These are phyloP conservation scores for Chytridium lagenaria DNA, from an alignment of 371 early-diverging fungal species.

Conservation along the genomic window DNA sequence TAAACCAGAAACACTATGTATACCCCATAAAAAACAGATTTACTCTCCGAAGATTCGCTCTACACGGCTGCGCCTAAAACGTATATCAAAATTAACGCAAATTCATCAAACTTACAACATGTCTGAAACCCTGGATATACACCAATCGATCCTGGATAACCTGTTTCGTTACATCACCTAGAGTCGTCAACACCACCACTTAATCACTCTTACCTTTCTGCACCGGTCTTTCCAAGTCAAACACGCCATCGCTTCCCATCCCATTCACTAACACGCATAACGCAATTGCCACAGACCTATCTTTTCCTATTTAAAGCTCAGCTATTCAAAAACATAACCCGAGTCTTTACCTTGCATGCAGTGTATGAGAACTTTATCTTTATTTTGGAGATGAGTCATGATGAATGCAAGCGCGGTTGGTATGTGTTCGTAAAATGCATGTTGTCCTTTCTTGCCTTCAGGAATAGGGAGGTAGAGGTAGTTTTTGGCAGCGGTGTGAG, in stretches of 20 bases:
- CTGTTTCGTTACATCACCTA: constrained; percentile 62
- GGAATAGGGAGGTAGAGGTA: constrained; percentile 46
- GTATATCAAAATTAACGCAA: not conserved
- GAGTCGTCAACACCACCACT: not conserved
- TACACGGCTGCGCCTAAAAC: constrained; percentile 12
- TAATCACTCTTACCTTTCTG: constrained; percentile 9
- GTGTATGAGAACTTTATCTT: constrained; percentile 56
- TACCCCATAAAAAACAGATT: constrained; percentile 7
- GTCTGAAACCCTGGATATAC: constrained; percentile 68
- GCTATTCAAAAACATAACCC: too few relatives aligned
- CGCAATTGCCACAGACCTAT: constrained; percentile 80
- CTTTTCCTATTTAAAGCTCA: too few relatives aligned
- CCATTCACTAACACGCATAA: constrained; percentile 66
- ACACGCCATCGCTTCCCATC: constrained; percentile 28
- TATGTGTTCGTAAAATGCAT: constrained; percentile 32
- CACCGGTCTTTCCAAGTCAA: constrained; percentile 10
- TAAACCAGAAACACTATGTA: too few relatives aligned
- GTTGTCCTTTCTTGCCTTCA: constrained; percentile 51
- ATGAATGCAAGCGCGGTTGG: constrained; percentile 22
- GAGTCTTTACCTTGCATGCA: constrained; percentile 69
- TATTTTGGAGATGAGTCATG: not conserved
- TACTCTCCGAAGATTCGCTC: constrained; percentile 8
- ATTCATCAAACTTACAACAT: constrained; percentile 47
- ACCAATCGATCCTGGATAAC: constrained; percentile 69
- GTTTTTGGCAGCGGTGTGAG: not conserved